Percentiles rank a stretch among this genome's conserved stretches.
phyloP scores from a whole-genome alignment of 495 filamentous ascomycete species.

The Glutinoglossum americanum region DNA sequence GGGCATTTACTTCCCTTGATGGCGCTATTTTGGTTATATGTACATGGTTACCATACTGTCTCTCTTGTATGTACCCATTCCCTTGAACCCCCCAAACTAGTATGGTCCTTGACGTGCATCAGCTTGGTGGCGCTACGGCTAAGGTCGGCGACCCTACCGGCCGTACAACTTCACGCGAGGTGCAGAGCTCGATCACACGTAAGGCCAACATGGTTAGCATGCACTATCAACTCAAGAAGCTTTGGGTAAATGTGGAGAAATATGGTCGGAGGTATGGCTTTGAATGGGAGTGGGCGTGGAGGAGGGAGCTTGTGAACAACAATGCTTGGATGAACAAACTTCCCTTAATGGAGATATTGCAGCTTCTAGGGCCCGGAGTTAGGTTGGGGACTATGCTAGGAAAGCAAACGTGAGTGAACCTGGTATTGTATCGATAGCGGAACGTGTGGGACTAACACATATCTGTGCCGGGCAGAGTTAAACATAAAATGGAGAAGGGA shows the following conservation, averaged over 20 bases:
- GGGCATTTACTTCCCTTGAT: constrained; percentile 88
- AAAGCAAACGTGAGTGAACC: constrained; percentile 57
- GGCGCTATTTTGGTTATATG: constrained; percentile 82
- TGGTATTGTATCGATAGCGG: background rate
- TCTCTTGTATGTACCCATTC: constrained; percentile 31
- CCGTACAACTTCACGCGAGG: constrained; percentile 42
- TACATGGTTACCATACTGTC: constrained; percentile 54
- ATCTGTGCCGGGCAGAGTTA: constrained; percentile 35
- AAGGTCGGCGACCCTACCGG: constrained; percentile 78
- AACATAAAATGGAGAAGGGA: constrained; percentile 51
- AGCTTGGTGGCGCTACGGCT: constrained; percentile 70
- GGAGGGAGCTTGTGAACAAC: constrained; percentile 51
- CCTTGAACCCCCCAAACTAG: background rate
- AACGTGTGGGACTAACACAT: background rate
- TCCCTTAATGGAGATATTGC: constrained; percentile 48
- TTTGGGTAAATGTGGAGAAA: constrained; percentile 49
- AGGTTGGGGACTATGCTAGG: constrained; percentile 70
- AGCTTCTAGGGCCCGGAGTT: constrained; percentile 44
- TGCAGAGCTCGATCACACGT: constrained; percentile 28
- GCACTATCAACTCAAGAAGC: constrained; percentile 54
- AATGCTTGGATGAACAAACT: constrained; percentile 53
- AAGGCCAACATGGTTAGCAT: constrained; percentile 54
- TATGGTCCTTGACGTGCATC: constrained; percentile 1
- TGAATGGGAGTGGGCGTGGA: constrained; percentile 35
- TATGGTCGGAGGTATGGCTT: constrained; percentile 42